Percentiles rank a stretch among this genome's conserved stretches.
These are phyloP conservation scores for Amanita rubescens DNA, from an alignment of 768 basidiomycete genomes.

Conservation along the genomic window DNA sequence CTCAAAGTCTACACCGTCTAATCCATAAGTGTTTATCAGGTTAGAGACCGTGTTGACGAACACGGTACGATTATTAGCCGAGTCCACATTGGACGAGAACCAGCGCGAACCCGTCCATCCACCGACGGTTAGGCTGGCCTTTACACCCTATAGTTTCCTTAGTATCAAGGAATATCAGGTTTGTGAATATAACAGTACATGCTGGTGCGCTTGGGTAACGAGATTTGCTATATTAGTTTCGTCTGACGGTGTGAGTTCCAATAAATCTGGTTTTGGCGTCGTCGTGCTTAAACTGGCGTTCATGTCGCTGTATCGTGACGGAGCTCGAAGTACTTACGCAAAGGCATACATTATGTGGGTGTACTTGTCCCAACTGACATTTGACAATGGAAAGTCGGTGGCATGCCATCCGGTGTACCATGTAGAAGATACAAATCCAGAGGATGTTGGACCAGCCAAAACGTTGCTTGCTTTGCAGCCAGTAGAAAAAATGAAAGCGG, in stretches of 20 bases:
- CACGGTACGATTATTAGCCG: slow-evolving; percentile 44
- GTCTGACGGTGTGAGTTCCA: slow-evolving; percentile 28
- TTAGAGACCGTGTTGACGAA: slow-evolving; percentile 48
- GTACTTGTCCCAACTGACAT: slow-evolving; percentile 45
- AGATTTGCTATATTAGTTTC: slow-evolving; percentile 44
- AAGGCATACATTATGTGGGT: slow-evolving; percentile 54
- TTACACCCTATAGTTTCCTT: slow-evolving; percentile 34
- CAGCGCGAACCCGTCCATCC: slow-evolving; percentile 61
- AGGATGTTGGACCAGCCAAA: not conserved
- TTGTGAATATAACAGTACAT: slow-evolving; percentile 21
- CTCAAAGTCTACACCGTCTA: slow-evolving; percentile 69
- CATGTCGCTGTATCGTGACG: slow-evolving; percentile 2
- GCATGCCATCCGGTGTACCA: slow-evolving; percentile 46
- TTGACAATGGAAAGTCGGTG: slow-evolving; percentile 31
- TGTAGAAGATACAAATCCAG: slow-evolving; percentile 25
- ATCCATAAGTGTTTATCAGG: slow-evolving; percentile 38
- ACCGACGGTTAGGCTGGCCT: slow-evolving; percentile 53
- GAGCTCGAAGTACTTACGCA: slow-evolving; percentile 34
- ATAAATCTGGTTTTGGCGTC: slow-evolving; percentile 25
- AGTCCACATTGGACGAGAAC: slow-evolving; percentile 54
- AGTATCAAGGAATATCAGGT: not conserved
- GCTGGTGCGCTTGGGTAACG: slow-evolving; percentile 36
- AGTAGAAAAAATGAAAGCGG: not conserved
- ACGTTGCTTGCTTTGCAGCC: not conserved
- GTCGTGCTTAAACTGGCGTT: slow-evolving; percentile 32